A percentile compares a stretch with the other conserved stretches of the same genome.
phyloP scores from a whole-genome alignment of 179 eudicot genomes.

The Silene coronaria region DNA sequence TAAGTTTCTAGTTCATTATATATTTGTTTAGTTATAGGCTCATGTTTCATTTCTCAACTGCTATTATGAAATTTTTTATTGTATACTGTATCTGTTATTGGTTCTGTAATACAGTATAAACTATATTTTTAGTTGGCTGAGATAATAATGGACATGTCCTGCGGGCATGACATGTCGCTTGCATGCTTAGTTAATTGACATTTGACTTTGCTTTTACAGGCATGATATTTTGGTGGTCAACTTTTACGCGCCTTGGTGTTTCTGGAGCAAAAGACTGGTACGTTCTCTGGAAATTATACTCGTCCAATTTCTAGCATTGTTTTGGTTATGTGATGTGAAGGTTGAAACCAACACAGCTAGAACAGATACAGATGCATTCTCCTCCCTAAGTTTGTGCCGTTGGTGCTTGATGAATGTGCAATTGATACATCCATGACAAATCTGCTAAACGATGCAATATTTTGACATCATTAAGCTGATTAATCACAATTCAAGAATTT shows the following conservation, averaged over 20 bases:
- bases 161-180: neutral
- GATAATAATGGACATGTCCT: neutral
- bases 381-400: neutral
- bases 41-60: neutral
- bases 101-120: neutral
- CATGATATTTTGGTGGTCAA: slow-evolving; percentile 77
- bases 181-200: slow-evolving; percentile 5
- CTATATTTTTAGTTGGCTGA: neutral
- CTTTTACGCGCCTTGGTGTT: slow-evolving; percentile 97
- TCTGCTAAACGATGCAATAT: too few species aligned
- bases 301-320: neutral
- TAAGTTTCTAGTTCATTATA: slow-evolving; percentile 32
- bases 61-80: neutral
- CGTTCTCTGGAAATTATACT: neutral
- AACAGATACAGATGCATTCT: too few species aligned
- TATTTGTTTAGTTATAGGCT: slow-evolving; percentile 1
- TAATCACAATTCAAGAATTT: neutral
- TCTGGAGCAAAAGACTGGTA: slow-evolving; percentile 90
- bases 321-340: slow-evolving; percentile 3
- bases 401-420: neutral
- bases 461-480: neutral
- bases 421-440: neutral
- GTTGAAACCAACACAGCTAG: too few species aligned
- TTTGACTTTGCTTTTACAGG: slow-evolving; percentile 38
- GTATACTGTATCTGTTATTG: neutral